A percentile compares a stretch with the other conserved stretches of the same genome.
phyloP scores from a whole-genome alignment of 495 filamentous ascomycete species.

The Tricharina praecox region DNA sequence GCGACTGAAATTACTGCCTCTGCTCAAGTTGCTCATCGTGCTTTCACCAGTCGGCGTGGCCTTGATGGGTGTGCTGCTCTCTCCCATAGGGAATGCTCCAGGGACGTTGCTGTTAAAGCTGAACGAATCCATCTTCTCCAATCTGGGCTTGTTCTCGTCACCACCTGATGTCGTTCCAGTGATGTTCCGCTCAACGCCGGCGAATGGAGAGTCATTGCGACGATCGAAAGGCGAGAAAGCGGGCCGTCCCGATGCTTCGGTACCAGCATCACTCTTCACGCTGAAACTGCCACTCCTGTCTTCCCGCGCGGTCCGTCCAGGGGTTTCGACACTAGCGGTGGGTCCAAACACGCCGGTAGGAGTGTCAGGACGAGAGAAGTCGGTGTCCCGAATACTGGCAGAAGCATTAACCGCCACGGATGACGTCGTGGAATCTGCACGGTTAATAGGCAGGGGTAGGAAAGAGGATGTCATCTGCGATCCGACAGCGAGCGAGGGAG shows the following conservation, averaged over 20 bases:
- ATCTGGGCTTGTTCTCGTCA: conserved; percentile 9
- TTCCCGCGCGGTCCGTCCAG: conserved; percentile 17
- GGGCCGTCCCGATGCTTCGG: conserved; percentile 20
- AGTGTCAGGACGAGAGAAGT: conserved; percentile 38
- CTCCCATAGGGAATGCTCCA: conserved; percentile 32
- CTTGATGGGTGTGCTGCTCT: conserved; percentile 30
- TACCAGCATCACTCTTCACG: conserved; percentile 25
- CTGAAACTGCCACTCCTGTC: conserved; percentile 24
- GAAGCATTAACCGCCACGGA: conserved; percentile 61
- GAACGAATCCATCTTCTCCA: conserved; percentile 24
- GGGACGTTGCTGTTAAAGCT: conserved; percentile 13
- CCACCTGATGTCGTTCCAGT: conserved; percentile 24
- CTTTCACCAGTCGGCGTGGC: conserved; percentile 37
- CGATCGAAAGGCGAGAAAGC: conserved; percentile 18
- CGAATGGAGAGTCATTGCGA: conserved; percentile 27
- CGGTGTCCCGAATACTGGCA: conserved; percentile 54
- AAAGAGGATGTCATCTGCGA: conserved; percentile 58
- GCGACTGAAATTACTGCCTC: conserved; percentile 29
- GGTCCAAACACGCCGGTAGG: conserved; percentile 33
- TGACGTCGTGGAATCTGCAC: conserved; percentile 51
- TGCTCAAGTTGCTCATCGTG: conserved; percentile 26
- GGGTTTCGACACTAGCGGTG: conserved; percentile 15
- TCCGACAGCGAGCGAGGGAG: conserved; percentile 28
- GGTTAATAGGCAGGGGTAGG: conserved; percentile 43
- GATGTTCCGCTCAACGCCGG: conserved; percentile 20